phyloP scores from a whole-genome alignment of 1,284 basidiomycete species.

The Microbotryomycetes sp. region DNA sequence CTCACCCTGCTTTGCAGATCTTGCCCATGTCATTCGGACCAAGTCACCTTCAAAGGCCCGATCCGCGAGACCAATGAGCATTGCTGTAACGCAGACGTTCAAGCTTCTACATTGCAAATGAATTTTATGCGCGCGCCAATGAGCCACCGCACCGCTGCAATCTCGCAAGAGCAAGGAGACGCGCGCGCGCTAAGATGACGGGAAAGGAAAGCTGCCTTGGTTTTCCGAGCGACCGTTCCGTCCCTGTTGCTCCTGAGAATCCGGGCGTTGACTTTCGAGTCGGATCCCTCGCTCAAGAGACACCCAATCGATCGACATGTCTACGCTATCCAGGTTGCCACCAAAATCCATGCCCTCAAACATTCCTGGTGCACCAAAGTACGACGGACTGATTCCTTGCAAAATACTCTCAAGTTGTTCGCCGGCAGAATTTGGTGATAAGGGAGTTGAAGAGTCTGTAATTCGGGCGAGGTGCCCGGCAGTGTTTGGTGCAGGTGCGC shows the following conservation, averaged over 20 bases:
- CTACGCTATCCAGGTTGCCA: background rate
- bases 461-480: no score
- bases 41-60: background rate
- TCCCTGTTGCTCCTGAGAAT: background rate
- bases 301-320: background rate
- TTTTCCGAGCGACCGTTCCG: background rate
- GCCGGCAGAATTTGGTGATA: background rate
- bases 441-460: background rate
- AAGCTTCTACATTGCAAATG: no score
- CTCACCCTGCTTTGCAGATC: background rate
- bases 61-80: background rate
- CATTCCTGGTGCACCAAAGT: background rate
- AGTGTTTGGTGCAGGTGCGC: background rate
- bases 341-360: background rate
- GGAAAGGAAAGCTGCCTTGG: background rate
- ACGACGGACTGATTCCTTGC: background rate
- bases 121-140: no score
- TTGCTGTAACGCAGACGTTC: no score
- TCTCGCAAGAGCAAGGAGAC: no score
- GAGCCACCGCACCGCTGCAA: no score
- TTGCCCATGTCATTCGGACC: background rate
- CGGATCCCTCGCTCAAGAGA: background rate
- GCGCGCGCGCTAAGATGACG: no score
- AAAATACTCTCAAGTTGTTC: background rate
- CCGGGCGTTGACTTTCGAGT: background rate